Base-by-base conservation (phyloP, 495 filamentous ascomycete genomes). In the Bombardia bombarda region DNA sequence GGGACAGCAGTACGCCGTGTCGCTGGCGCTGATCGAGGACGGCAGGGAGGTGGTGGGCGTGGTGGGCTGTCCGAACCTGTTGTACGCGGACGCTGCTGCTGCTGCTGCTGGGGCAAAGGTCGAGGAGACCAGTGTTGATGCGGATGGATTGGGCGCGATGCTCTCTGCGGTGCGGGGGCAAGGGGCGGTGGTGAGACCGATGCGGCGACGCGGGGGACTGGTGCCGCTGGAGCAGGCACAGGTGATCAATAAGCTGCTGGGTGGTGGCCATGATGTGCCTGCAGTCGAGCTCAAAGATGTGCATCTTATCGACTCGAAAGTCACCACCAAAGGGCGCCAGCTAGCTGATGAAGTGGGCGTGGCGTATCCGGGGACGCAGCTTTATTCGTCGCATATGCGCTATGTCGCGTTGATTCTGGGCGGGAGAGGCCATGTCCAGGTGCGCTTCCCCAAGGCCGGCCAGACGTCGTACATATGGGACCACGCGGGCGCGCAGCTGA, bases 381-480 rank as follows among this genome's bases (percentile, higher is more conserved):
- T 82, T 6, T 80, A 73, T 67, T 71, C 73, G 22, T 68, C 72
- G 34, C 77, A 80, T 47, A 69, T 80, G 68, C 69, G 78, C 17
- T 80, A 82, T 45, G 68, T 73, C 9, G 68, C 75, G 13, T 63
- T 80, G 33, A 67, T 69, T 1, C 57, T 79, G 16, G 74, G 70
- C 16, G 70, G 53, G 2, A 4, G 48, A 12, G 42, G 43, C 21
- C 44, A 16, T 19, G 53, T 50, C 16, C 56, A 60, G 46, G 47
- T 57, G 17, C 38, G 56, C 6, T 36, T 51, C n/a, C 56, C 56
- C 1, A 43, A 53, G 12, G 21, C 38, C 3, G 9, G 22, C 12
- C 32, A 39, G 9, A 35, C 37, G 17, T 52, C 44, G 42, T 72
- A 69, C 42, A 63, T 77, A 21, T 80, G 77, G 77, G 78, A 82